Conservation (phyloP, 2,329 filamentous ascomycete species). For the Dryadomyces quercivorus region DNA sequence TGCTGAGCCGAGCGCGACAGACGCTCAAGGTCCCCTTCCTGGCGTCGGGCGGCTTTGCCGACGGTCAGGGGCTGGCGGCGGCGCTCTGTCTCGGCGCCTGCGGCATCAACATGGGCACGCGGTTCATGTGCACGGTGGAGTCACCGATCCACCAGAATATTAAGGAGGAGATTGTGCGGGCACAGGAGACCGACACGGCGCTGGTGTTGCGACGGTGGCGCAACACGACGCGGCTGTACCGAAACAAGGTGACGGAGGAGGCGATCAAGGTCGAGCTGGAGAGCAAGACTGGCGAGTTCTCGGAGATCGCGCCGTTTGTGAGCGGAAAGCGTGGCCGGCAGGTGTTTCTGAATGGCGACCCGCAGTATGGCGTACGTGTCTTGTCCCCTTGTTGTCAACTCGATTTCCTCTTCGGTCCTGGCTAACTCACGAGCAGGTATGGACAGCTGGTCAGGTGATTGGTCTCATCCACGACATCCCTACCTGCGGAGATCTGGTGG, state of each 20-base stretch:
- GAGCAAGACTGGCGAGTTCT: slow-evolving; percentile 75
- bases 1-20: slow-evolving; percentile 76
- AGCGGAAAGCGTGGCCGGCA: slow-evolving; percentile 83
- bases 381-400: slow-evolving; percentile 2
- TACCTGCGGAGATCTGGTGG: slow-evolving; percentile 56
- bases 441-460: slow-evolving; percentile 95
- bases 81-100: slow-evolving; percentile 81
- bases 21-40: slow-evolving; percentile 81
- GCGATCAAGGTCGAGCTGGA: slow-evolving; percentile 74
- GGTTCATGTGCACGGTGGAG: slow-evolving; percentile 94
- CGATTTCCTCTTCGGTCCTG: slow-evolving; percentile 2
- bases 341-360: slow-evolving; percentile 86
- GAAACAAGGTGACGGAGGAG: slow-evolving; percentile 75
- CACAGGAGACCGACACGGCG: slow-evolving; percentile 82
- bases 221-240: slow-evolving; percentile 81
- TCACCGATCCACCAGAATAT: slow-evolving; percentile 86
- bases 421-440: slow-evolving; percentile 49
- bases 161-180: slow-evolving; percentile 82
- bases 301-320: slow-evolving; percentile 75
- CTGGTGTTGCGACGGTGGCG: slow-evolving; percentile 82
- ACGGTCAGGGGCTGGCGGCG: slow-evolving; percentile 84
- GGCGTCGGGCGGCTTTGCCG: slow-evolving; percentile 88
- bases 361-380: slow-evolving; percentile 69
- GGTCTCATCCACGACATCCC: slow-evolving; percentile 76
- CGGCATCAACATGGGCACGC: slow-evolving; percentile 96